A percentile compares a stretch with the other conserved stretches of the same genome.
Conservation (phyloP, 2,329 filamentous ascomycete species). For the Penicillium sp. region DNA sequence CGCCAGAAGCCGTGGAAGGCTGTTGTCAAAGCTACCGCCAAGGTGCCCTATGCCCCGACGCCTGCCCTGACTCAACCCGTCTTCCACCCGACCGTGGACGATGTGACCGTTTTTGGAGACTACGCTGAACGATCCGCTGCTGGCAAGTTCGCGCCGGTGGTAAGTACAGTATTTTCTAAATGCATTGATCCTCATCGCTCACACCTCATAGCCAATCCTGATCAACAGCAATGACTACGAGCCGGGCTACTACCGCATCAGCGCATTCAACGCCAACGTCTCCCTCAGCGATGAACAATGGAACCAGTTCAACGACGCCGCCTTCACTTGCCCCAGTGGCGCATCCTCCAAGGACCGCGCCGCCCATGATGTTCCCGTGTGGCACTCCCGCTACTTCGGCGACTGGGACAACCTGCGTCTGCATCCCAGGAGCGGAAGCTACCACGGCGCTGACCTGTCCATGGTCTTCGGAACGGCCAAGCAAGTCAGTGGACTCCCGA, state of each 20-base stretch:
- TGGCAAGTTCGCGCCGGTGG: constrained; percentile 38
- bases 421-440: constrained; percentile 44
- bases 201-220: constrained; percentile 42
- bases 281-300: constrained; percentile 39
- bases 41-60: constrained; percentile 33
- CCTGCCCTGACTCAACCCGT: constrained; percentile 20
- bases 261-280: constrained; percentile 38
- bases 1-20: constrained; percentile 32
- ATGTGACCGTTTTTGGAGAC: constrained; percentile 39
- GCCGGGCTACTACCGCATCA: constrained; percentile 45
- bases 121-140: constrained; percentile 32
- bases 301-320: constrained; percentile 40
- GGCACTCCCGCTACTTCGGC: constrained; percentile 46
- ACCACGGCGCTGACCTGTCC: constrained; percentile 47
- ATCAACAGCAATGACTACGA: constrained; percentile 45
- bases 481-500: constrained; percentile 37
- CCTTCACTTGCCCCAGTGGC: constrained; percentile 45
- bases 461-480: constrained; percentile 45
- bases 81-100: constrained; percentile 45
- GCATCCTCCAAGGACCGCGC: constrained; percentile 37
- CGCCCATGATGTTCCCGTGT: constrained; percentile 35
- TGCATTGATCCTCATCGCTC: constrained; percentile 1
- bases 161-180: constrained; percentile 7
- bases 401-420: constrained; percentile 48
- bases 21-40: constrained; percentile 36